Base-by-base conservation (phyloP, 2,329 filamentous ascomycete genomes). In the Talaromyces amestolkiae region DNA sequence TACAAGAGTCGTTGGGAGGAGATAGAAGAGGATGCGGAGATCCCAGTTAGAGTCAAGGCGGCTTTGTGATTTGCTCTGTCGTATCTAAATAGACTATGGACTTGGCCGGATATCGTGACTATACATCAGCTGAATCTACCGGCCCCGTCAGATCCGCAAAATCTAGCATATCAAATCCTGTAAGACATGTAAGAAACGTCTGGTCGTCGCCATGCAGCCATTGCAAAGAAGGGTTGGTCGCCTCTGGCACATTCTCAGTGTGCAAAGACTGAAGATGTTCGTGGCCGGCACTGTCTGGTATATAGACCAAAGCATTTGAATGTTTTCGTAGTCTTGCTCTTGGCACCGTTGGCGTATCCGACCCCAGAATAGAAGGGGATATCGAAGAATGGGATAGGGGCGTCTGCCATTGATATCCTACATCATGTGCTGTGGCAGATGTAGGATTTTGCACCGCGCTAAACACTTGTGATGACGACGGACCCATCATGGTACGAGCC, bases 1-100 rank as follows among this genome's bases (percentile, higher is more conserved):
- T 75, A 76, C 54, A 73, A 73, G 63, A 79, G 76, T 66, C 68
- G 72, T 15, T 73, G 72, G 72, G 54, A 58, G 6, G 33, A n/a
- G 7, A n/a, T 58, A 33, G 11, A 39, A 7, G 54, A 58, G 22
- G 54, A 58, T n/a, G 54, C 54, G 7, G 54, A 39, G 31, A 58
- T 58, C 22, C 54, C 54, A 24, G 54, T 58, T 27, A 58, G 54
- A 11, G 54, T 58, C 5, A 58, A 58, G 33, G 54, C 54, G 31
- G 22, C 33, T n/a, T 58, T 58, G 13, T 58, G 24, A 39, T 58
- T 39, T 22, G 10, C 13, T 17, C 53, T 58, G n/a, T 22, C 49
- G 17, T 27, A 49, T 17, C 22, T 49, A 27, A 8, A 31, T 31
- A 31, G 27, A 31, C 27, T 31, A 31, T 31, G 27, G 27, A 6